Base-by-base conservation (phyloP, 2,329 filamentous ascomycete genomes). In the Colletotrichum zoysiae region DNA sequence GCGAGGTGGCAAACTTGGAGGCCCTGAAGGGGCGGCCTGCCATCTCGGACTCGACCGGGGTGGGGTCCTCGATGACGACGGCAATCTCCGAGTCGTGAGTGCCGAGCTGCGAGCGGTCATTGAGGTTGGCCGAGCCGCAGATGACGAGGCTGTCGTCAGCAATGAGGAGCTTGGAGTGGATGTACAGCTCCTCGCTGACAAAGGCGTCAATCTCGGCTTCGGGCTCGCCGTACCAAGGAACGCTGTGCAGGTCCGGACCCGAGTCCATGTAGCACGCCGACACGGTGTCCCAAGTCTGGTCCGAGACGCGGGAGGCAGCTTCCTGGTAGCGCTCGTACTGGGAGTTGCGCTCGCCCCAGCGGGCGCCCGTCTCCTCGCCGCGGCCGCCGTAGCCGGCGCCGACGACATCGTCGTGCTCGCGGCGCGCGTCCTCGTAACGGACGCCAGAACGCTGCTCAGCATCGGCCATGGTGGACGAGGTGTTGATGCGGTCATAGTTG, bases 71-170 rank as follows among this genome's bases (percentile, higher is more conserved):
- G 77, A 97, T 93, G 69, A 97, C 87, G 74, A 97, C 92, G n/a
- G 94, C 94, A 67, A 97, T 94, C 79, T 97, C 95, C 1, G 91
- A 94, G 82, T 97, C 95, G 81, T 96, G 94, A 70, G 89, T 87
- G 46, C 94, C 94, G 5, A 97, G 88, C 83, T 97, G 93, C 3
- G 92, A 95, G 70, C 87, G 85, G 76, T 89, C 86, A 78, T 90
- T 89, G 69, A 89, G 81, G 77, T 87, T 88, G 74, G 86, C 86
- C 16, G 82, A 94, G 74, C 95, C 94, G 79, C 93, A 95, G 75
- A 97, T 95, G 69, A 94, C 93, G 61, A 93, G 86, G 9, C 89
- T 87, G 79, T 97, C 95, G 78, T 97, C 94, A 56, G 92, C 93
- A 71, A 97, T 96, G 70, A 94, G 86, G 26, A 93, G 83, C 79